Conservation (phyloP, 768 basidiomycete genomes). For the Naganishia onofrii region DNA sequence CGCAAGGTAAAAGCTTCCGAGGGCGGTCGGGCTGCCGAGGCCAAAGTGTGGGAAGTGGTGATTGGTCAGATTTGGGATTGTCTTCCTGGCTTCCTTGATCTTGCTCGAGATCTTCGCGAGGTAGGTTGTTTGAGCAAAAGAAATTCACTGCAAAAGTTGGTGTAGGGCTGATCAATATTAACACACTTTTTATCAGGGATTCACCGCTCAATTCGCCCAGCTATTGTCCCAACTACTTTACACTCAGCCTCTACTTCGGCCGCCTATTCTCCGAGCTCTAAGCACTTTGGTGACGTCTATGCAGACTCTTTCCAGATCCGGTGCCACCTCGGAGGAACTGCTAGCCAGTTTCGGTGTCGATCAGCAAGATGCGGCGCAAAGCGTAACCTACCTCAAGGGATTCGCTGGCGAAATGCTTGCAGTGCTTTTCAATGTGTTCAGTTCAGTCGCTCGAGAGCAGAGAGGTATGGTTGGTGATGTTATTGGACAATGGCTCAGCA, state of each 20-base stretch:
- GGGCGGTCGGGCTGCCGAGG: conserved; percentile 64
- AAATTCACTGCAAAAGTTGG: not conserved
- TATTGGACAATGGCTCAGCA: conserved; percentile 77
- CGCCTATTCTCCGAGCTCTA: conserved; percentile 75
- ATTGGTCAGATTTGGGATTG: conserved; percentile 92
- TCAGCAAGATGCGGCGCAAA: conserved; percentile 62
- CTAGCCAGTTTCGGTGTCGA: conserved; percentile 58
- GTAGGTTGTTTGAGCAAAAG: conserved; percentile 53
- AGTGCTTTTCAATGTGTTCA: conserved; percentile 95
- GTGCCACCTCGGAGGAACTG: conserved; percentile 52
- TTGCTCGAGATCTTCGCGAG: conserved; percentile 68
- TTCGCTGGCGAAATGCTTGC: conserved; percentile 90
- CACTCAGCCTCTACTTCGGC: conserved; percentile 76
- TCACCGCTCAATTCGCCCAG: conserved; percentile 74
- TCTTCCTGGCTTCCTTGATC: conserved; percentile 83
- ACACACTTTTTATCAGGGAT: conserved; percentile 56
- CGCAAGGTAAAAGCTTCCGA: conserved; percentile 74
- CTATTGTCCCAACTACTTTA: conserved; percentile 93
- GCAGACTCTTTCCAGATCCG: conserved; percentile 57
- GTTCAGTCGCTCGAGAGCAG: conserved; percentile 70
- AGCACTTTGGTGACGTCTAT: conserved; percentile 80
- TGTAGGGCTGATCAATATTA: not conserved
- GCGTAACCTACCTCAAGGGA: conserved; percentile 67
- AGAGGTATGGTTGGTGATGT: conserved; percentile 80
- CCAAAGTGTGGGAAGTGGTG: conserved; percentile 92